phyloP scores from a whole-genome alignment of 768 basidiomycete species.

The Pisolithus albus region DNA sequence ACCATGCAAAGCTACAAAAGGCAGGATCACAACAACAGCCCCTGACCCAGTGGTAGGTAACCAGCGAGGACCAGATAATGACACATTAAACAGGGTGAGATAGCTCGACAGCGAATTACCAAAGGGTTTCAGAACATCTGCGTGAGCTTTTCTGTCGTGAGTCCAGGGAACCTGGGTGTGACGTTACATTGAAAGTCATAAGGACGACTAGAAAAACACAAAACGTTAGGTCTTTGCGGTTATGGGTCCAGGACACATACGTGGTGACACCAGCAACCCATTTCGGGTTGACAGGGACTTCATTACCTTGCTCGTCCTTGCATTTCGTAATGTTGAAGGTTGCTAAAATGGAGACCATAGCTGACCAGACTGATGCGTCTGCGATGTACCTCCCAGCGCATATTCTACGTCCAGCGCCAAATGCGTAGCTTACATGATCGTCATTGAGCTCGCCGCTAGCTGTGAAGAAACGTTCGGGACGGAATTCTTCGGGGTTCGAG shows the following conservation, averaged over 20 bases:
- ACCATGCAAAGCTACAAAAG: neutral
- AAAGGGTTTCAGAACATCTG: conserved; percentile 12
- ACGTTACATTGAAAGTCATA: conserved; percentile 19
- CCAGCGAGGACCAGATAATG: neutral
- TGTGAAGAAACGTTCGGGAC: conserved; percentile 30
- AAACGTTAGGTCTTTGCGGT: neutral
- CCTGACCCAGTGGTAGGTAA: neutral
- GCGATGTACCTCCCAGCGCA: conserved; percentile 39
- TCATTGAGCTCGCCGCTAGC: conserved; percentile 17
- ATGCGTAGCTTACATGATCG: conserved; percentile 26
- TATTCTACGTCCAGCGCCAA: conserved; percentile 33
- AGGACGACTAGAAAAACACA: conserved; percentile 14
- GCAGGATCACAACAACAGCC: neutral
- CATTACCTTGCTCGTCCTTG: conserved; percentile 19
- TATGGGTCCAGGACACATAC: conserved; percentile 8
- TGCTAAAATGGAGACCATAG: conserved; percentile 29
- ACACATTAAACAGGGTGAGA: neutral
- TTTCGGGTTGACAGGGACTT: conserved; percentile 15
- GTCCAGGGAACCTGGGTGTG: conserved; percentile 16
- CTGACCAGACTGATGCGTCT: conserved; percentile 33
- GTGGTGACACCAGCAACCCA: conserved; percentile 23
- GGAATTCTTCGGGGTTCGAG: conserved; percentile 27
- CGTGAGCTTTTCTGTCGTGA: conserved; percentile 12
- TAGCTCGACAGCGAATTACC: neutral
- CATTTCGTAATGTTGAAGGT: conserved; percentile 28